A percentile compares a stretch with the other conserved stretches of the same genome.
phyloP scores from a whole-genome alignment of 2,329 filamentous ascomycete genomes.

The Byssothecium circinans region DNA sequence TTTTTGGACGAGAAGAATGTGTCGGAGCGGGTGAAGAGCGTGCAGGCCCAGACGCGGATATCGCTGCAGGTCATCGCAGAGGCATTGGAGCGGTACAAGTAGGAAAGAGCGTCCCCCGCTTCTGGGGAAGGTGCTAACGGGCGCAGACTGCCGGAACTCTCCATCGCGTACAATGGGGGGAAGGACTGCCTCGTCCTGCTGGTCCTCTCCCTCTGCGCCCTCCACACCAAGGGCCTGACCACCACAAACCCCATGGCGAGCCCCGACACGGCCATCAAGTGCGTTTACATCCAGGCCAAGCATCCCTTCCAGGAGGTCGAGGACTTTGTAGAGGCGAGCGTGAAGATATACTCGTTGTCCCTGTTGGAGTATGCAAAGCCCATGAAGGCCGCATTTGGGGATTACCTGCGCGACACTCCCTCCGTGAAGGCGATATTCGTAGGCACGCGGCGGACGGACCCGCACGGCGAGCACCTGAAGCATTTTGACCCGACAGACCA shows the following conservation, averaged over 20 bases:
- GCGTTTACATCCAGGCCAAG: conserved; percentile 84
- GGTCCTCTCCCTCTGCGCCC: conserved; percentile 75
- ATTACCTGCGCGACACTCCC: conserved; percentile 69
- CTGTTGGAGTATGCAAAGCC: conserved; percentile 73
- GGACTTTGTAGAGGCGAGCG: conserved; percentile 72
- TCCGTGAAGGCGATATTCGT: conserved; percentile 79
- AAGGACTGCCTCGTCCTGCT: conserved; percentile 96
- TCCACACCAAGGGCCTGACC: conserved; percentile 46
- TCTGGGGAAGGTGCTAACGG: conserved; percentile 4
- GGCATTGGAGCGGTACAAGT: conserved; percentile 76
- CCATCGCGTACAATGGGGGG: conserved; percentile 94
- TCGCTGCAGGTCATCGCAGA: conserved; percentile 74
- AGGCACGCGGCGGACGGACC: conserved; percentile 87
- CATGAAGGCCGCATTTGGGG: conserved; percentile 79
- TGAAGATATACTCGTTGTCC: conserved; percentile 71
- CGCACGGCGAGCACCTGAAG: conserved; percentile 76
- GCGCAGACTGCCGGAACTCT: conserved; percentile 71
- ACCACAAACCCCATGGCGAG: conserved; percentile 21
- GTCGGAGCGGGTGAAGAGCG: conserved; percentile 59
- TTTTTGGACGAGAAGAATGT: conserved; percentile 66
- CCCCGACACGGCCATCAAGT: conserved; percentile 59
- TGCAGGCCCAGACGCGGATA: conserved; percentile 74
- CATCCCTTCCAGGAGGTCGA: conserved; percentile 87
- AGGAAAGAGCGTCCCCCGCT: conserved; percentile 32
- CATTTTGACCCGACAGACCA: conserved; percentile 86